A percentile compares a stretch with the other conserved stretches of the same genome.
These are phyloP conservation scores for Metschnikowia drakensbergensis DNA, from an alignment of 805 yeast species.

Conservation along the genomic window DNA sequence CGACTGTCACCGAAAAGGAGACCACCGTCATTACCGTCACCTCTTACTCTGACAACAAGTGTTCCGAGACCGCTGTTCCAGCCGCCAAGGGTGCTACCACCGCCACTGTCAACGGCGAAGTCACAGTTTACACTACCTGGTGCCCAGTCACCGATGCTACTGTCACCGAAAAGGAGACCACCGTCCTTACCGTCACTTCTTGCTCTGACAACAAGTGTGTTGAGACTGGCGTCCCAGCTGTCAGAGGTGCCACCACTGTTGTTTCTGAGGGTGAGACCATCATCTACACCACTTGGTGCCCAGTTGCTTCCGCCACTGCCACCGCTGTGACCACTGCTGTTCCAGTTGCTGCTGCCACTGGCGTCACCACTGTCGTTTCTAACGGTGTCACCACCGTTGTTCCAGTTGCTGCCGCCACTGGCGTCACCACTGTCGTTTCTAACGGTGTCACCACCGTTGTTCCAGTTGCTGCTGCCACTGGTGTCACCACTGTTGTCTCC, in stretches of 20 bases:
- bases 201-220: conserved; percentile 14
- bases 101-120: conserved; percentile 18
- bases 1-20: conserved; percentile 14
- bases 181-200: conserved; percentile 13
- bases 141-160: conserved; percentile 30
- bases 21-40: conserved; percentile 30
- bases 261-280: conserved; percentile 14
- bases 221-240: conserved; percentile 15
- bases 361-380: too few relatives aligned
- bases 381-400: too few relatives aligned
- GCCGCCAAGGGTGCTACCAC: conserved; percentile 33
- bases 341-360: not conserved
- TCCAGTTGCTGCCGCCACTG: not conserved
- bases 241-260: conserved; percentile 19
- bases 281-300: conserved; percentile 24
- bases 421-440: not conserved
- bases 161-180: conserved; percentile 18
- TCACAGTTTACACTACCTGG: conserved; percentile 30
- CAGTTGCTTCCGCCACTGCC: conserved; percentile 10
- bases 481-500: too few relatives aligned
- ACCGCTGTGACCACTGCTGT: conserved; percentile 3
- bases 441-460: not conserved
- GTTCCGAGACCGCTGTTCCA: conserved; percentile 16
- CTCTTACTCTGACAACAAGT: conserved; percentile 13
- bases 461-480: conserved; percentile 1